Evolutionary conservation across 108 stramenopile genomes (phyloP).

Genomic region (Cyclotella cryptica): DNA sequence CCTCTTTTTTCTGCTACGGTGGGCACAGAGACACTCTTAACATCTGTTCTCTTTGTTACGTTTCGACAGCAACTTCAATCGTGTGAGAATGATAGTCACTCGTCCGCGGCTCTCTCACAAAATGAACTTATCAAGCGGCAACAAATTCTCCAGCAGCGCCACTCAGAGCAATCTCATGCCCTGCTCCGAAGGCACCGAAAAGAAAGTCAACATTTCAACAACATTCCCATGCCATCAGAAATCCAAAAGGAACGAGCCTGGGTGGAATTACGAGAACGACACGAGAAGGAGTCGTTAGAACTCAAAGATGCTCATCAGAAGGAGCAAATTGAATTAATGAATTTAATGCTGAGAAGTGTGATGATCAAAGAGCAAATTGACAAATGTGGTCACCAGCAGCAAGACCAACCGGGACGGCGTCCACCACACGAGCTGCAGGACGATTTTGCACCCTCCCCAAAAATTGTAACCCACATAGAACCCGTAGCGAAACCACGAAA

Average conservation of each 20-base stretch:
- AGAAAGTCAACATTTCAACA: not conserved
- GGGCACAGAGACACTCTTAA: too few relatives aligned
- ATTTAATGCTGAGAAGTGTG: not conserved
- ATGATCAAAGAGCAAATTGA: not conserved
- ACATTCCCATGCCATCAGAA: conserved; percentile 2
- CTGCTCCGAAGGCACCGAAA: not conserved
- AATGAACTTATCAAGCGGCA: not conserved
- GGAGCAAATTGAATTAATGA: conserved; percentile 6
- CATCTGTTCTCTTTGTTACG: too few relatives aligned
- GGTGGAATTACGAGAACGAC: not conserved
- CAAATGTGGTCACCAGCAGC: not conserved
- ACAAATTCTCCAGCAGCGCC: not conserved
- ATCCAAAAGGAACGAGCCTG: not conserved
- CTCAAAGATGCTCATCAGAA: not conserved
- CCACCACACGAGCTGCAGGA: not conserved
- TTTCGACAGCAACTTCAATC: not conserved
- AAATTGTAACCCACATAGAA: too few relatives aligned
- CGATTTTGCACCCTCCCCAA: too few relatives aligned
- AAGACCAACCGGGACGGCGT: not conserved
- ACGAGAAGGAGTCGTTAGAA: conserved; percentile 8
- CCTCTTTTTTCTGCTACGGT: too few relatives aligned
- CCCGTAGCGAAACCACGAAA: not conserved
- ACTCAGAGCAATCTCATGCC: conserved; percentile 6
- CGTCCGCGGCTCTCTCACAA: not conserved
- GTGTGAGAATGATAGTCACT: not conserved